These are phyloP conservation scores for Podospora conica DNA, from an alignment of 495 filamentous ascomycete genomes.

Conservation along the genomic window DNA sequence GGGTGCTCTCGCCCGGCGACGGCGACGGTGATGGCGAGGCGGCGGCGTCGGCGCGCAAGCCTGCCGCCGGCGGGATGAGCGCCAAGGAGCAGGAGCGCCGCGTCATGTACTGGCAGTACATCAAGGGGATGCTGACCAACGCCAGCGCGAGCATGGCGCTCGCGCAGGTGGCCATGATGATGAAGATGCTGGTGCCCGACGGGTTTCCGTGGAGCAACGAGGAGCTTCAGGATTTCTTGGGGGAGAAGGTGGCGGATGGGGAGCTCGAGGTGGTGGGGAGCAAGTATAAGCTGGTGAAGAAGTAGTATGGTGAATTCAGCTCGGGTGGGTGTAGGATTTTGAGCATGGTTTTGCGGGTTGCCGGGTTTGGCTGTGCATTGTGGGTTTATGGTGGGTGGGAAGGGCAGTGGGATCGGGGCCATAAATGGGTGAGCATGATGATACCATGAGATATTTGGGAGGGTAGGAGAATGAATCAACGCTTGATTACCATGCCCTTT, in stretches of 20 bases:
- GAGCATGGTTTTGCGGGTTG: background rate
- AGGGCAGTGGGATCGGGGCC: background rate
- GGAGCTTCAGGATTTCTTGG: constrained; percentile 71
- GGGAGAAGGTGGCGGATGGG: constrained; percentile 62
- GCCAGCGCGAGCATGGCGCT: constrained; percentile 67
- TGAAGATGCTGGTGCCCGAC: constrained; percentile 80
- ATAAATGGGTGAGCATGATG: background rate
- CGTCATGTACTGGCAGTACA: constrained; percentile 80
- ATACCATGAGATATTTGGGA: background rate
- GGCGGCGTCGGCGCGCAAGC: constrained; percentile 25
- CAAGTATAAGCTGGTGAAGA: constrained; percentile 59
- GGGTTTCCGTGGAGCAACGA: constrained; percentile 75
- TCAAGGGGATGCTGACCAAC: constrained; percentile 92
- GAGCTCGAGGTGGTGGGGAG: constrained; percentile 68
- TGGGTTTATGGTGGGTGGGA: background rate
- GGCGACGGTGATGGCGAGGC: constrained; percentile 22
- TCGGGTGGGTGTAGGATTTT: background rate
- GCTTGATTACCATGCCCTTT: background rate
- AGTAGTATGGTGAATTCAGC: constrained; percentile 23
- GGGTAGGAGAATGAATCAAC: background rate
- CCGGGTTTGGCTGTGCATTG: background rate
- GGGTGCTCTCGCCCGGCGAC: constrained; percentile 24
- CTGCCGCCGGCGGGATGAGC: constrained; percentile 36
- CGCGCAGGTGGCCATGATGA: constrained; percentile 82
- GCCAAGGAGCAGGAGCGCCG: constrained; percentile 65